phyloP scores from a whole-genome alignment of 768 basidiomycete genomes.

The Naganishia vaughanmartiniae region DNA sequence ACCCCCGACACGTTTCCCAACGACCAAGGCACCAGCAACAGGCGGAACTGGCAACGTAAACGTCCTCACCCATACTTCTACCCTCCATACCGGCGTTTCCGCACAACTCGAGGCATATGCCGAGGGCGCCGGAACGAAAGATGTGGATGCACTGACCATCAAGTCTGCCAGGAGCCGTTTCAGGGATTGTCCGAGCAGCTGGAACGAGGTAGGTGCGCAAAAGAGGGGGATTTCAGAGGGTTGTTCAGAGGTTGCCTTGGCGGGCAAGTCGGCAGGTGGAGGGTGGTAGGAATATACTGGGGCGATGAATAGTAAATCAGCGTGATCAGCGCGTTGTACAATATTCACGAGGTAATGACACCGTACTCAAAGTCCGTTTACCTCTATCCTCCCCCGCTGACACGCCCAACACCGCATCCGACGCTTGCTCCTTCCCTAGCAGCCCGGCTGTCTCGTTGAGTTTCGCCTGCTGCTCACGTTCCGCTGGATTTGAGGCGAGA shows the following conservation, averaged over 20 bases:
- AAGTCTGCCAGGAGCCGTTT: constrained; percentile 16
- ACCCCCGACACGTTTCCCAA: too few species aligned
- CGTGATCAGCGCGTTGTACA: too few species aligned
- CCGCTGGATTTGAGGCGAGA: not conserved
- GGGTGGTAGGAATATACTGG: constrained; percentile 17
- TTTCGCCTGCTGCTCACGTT: not conserved
- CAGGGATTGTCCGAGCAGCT: constrained; percentile 1
- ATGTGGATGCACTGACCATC: not conserved
- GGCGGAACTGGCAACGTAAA: constrained; percentile 7
- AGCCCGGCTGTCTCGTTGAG: not conserved
- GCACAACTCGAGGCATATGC: not conserved
- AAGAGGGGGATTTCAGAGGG: not conserved
- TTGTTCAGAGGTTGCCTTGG: not conserved
- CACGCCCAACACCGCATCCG: not conserved
- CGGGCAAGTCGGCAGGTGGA: not conserved
- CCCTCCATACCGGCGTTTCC: not conserved
- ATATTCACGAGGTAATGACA: not conserved
- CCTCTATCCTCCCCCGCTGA: not conserved
- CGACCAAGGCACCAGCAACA: not conserved
- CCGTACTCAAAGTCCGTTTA: constrained; percentile 7
- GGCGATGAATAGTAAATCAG: too few species aligned
- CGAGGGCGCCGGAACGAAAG: not conserved
- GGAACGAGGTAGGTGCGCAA: constrained; percentile 12
- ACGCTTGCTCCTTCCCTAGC: not conserved
- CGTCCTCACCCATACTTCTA: constrained; percentile 7